A percentile compares a stretch with the other conserved stretches of the same genome.
Evolutionary conservation across 352 stramenopile species (phyloP).

Genomic region (Hyaloperonospora brassicae): DNA sequence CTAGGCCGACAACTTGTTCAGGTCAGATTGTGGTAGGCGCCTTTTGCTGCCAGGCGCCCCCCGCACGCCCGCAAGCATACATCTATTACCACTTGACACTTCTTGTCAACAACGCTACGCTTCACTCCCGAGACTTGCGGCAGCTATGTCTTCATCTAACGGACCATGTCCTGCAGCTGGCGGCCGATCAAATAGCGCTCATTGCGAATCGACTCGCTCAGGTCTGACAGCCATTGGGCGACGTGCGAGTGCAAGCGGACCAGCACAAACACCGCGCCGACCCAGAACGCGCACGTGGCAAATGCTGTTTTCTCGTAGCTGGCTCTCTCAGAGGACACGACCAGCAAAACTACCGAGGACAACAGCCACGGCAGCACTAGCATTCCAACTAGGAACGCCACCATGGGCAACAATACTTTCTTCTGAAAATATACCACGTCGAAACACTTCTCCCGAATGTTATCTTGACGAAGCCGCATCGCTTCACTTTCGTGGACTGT

Average conservation of each 20-base stretch:
- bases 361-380: constrained; percentile 49
- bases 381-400: constrained; percentile 38
- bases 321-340: constrained; percentile 30
- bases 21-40: no score
- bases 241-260: constrained; percentile 43
- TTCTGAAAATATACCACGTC: constrained; percentile 57
- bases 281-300: constrained; percentile 37
- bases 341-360: constrained; percentile 32
- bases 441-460: constrained; percentile 62
- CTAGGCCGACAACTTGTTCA: no score
- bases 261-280: constrained; percentile 31
- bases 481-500: constrained; percentile 62
- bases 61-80: no score
- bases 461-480: constrained; percentile 47
- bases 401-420: constrained; percentile 53
- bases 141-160: constrained; percentile 29
- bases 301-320: constrained; percentile 51
- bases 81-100: no score
- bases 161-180: constrained; percentile 78
- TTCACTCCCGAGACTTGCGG: neutral
- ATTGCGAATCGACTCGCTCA: constrained; percentile 82
- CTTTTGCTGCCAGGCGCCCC: no score
- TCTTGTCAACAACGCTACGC: no score
- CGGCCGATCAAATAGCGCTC: constrained; percentile 83
- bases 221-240: constrained; percentile 47